Evolutionary conservation across 352 stramenopile genomes (phyloP), one percentile per base, ranked within the genome.

Genomic region (Blastocystis sp.): DNA sequence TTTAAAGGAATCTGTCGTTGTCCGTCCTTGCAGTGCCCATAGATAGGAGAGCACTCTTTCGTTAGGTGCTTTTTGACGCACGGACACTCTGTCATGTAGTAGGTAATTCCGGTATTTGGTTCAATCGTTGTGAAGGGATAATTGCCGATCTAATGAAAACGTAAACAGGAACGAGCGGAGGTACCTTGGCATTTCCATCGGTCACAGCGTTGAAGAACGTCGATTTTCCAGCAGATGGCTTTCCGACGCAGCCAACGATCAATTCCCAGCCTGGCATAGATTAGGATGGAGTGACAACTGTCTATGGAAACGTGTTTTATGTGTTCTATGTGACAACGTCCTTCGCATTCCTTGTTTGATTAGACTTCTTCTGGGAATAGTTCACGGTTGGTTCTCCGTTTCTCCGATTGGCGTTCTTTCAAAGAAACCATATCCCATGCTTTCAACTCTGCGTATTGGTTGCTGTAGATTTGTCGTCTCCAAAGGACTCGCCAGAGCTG

Each of bases 191-290:
- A 59, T 92, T 93, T 84, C 92, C 92, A 85, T 94, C 92, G 38
- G 92, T 94, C 86, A 94, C 91, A 42, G 91, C 91, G 78, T 94
- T 94, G 85, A 94, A 94, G 87, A 94, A 94, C 87, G 91, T 94
- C 84, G 91, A 93, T 87, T 94, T 94, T 88, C 91, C 91, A 0
- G 91, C 91, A 77, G 91, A 94, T 18, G 91, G 91, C 88, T 94
- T 94, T 51, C 91, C 91, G 64, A 94, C 91, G 73, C 91, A 94
- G n/a, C 91, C 91, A 78, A 94, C 92, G 40, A 94, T 90, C 4
- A 94, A 88, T 88, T 94, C 91, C 57, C 57, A 85, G 29, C 75
- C 75, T 72, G 75, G 75, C 75, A 85, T 85, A 9, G 40, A 64
- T n/a, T 27, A 24, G 61, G 40, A 49, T 72, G 61, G 34, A 44